A percentile compares a stretch with the other conserved stretches of the same genome.
These are phyloP conservation scores for Phallus indusiatus DNA, from an alignment of 768 basidiomycete species.

Conservation along the genomic window DNA sequence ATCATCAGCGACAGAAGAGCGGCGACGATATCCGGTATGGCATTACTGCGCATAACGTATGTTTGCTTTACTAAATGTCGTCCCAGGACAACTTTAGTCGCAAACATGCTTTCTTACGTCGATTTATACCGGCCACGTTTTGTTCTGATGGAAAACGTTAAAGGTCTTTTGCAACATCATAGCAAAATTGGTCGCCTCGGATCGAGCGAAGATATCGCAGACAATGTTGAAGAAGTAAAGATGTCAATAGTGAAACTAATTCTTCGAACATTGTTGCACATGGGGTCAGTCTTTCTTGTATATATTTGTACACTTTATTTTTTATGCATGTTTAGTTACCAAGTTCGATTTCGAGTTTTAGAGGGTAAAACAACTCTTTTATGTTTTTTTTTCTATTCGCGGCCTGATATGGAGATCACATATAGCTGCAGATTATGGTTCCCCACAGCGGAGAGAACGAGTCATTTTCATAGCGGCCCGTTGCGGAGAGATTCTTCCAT, in stretches of 20 bases:
- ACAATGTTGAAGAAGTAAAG: conserved; percentile 28
- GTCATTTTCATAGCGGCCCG: conserved; percentile 64
- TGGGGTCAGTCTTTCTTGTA: conserved; percentile 40
- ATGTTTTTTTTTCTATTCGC: background rate
- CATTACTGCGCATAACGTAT: background rate
- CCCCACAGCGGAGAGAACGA: conserved; percentile 56
- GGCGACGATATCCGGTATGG: conserved; percentile 50
- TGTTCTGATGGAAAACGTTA: conserved; percentile 67
- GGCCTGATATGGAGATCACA: background rate
- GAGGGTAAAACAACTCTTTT: conserved; percentile 43
- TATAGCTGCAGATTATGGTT: conserved; percentile 41
- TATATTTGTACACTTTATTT: conserved; percentile 4
- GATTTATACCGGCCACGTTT: conserved; percentile 55
- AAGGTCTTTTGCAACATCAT: conserved; percentile 44
- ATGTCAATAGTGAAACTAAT: conserved; percentile 62
- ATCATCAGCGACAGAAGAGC: conserved; percentile 39
- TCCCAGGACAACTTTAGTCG: conserved; percentile 48
- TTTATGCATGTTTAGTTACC: conserved; percentile 39
- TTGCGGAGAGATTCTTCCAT: conserved; percentile 45
- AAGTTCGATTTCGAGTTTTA: conserved; percentile 52
- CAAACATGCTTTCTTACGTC: conserved; percentile 62
- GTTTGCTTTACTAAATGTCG: background rate
- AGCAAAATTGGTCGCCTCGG: conserved; percentile 20
- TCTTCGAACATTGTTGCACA: conserved; percentile 42
- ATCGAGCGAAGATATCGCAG: conserved; percentile 24